Base-by-base conservation (phyloP, 2,329 filamentous ascomycete genomes). In the Fusarium oxysporum region DNA sequence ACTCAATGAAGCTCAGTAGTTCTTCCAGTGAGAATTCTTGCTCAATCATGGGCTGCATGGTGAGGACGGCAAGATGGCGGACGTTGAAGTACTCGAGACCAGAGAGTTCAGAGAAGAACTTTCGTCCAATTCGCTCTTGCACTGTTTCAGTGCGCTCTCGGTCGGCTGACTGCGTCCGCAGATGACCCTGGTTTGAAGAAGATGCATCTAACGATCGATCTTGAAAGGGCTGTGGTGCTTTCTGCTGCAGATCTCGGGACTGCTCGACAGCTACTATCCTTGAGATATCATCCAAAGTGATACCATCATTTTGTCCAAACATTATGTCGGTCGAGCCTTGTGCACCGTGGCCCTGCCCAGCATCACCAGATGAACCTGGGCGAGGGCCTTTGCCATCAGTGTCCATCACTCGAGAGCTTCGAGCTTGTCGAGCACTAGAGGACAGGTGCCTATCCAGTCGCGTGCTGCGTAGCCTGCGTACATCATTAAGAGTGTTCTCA, bases 61-160 rank as follows among this genome's bases (percentile, higher is more conserved):
- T 96, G 66, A 99, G 86, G 10, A 99, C 96, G 14, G 96, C 96
- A 63, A 98, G 91, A 78, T 98, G 96, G 32, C 96, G 92, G 50
- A 98, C 93, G 77, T 98, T 98, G 81, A 99, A 98, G 80, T 98
- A 98, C 80, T 99, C 96, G 35, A 99, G 86, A 1, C 94, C 95
- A 5, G 96, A 97, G 10, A 99, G 88, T 80, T 99, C 96, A 0
- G 96, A 98, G 80, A 99, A 99, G 83, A 97, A 99, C 76, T 92
- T 93, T 79, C 96, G 94, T 3, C 87, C 83, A 79, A 86, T 82
- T 57, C 84, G 87, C 67, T 88, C 85, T 10, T 88, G 86, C 25
- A 88, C 84, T 13, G 84, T 83, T 38, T 92, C 90, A 13, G 79
- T 82, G 28, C 86, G 85, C 58, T 86, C 86, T 58, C 85, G 83